These are phyloP conservation scores for Delphinella strobiligena DNA, from an alignment of 2,329 filamentous ascomycete genomes.

Conservation along the genomic window DNA sequence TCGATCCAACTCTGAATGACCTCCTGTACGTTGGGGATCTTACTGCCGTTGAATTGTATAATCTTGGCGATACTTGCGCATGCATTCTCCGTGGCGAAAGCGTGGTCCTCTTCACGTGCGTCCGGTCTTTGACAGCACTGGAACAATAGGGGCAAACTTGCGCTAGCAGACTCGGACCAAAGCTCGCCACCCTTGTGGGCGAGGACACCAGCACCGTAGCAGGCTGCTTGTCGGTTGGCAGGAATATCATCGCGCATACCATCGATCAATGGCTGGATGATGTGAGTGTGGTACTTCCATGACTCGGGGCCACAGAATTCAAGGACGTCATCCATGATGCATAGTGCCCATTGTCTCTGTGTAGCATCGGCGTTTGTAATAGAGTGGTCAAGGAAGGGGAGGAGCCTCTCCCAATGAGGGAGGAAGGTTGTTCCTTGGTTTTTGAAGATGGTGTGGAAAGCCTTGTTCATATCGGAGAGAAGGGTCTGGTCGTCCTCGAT, in stretches of 20 bases:
- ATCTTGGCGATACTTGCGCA: constrained; percentile 96
- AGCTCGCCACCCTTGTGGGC: constrained; percentile 79
- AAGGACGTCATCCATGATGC: constrained; percentile 95
- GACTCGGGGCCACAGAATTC: constrained; percentile 91
- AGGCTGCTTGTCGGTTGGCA: constrained; percentile 88
- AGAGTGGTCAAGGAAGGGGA: constrained; percentile 77
- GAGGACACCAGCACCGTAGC: constrained; percentile 90
- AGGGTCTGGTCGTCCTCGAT: constrained; percentile 96
- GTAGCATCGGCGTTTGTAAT: constrained; percentile 72
- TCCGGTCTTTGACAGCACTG: constrained; percentile 70
- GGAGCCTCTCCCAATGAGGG: constrained; percentile 73
- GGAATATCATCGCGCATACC: constrained; percentile 78
- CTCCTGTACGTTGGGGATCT: constrained; percentile 63
- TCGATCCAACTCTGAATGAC: constrained; percentile 79
- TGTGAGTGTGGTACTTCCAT: constrained; percentile 74
- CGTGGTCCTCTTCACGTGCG: constrained; percentile 79
- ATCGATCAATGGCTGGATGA: constrained; percentile 73
- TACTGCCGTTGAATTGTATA: constrained; percentile 72
- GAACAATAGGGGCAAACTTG: constrained; percentile 71
- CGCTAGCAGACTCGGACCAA: constrained; percentile 80
- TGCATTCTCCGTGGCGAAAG: constrained; percentile 95
- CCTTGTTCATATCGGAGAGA: constrained; percentile 99
- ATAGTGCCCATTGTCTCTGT: constrained; percentile 96
- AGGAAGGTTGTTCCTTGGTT: constrained; percentile 81
- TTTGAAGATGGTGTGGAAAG: constrained; percentile 98